Evolutionary conservation across 306 rosid genomes (phyloP).

Genomic region (Cucurbita argyrosperma): DNA sequence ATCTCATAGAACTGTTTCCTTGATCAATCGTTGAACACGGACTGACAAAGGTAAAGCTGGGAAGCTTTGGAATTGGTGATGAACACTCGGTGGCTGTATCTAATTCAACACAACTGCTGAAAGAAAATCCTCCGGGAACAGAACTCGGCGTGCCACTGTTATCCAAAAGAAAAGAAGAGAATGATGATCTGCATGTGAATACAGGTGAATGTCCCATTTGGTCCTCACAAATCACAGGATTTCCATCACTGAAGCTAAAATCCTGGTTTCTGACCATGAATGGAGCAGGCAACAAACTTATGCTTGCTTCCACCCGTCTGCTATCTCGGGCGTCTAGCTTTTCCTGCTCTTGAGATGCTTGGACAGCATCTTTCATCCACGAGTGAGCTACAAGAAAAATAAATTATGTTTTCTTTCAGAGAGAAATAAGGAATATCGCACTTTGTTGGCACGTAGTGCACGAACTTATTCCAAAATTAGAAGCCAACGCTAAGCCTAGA

Average conservation of each 20-base stretch:
- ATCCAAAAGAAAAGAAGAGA: slow-evolving; percentile 11
- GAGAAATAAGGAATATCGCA: not conserved
- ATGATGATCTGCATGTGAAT: slow-evolving; percentile 25
- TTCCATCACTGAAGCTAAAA: slow-evolving; percentile 13
- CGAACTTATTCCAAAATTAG: not conserved
- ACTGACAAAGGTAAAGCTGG: slow-evolving; percentile 7
- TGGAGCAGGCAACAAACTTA: slow-evolving; percentile 9
- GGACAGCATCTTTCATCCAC: slow-evolving; percentile 40
- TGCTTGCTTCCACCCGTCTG: slow-evolving; percentile 1
- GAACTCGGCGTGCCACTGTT: slow-evolving; percentile 1
- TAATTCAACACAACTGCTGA: slow-evolving; percentile 16
- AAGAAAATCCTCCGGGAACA: slow-evolving; percentile 27
- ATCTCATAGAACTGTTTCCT: slow-evolving; percentile 5
- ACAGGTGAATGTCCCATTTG: slow-evolving; percentile 16
- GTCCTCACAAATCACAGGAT: slow-evolving; percentile 11
- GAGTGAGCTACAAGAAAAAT: slow-evolving; percentile 32
- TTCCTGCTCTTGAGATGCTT: slow-evolving; percentile 20
- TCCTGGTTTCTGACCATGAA: slow-evolving; percentile 10
- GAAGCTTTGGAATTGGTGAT: slow-evolving; percentile 5
- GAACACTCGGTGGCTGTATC: slow-evolving; percentile 10
- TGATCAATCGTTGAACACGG: slow-evolving; percentile 4
- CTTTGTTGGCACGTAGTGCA: not conserved
- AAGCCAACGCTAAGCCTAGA: not conserved
- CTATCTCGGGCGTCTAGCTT: not conserved
- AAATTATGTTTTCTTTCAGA: not conserved